Conservation (phyloP, 495 filamentous ascomycete species). For the Annulohypoxylon stygium region DNA sequence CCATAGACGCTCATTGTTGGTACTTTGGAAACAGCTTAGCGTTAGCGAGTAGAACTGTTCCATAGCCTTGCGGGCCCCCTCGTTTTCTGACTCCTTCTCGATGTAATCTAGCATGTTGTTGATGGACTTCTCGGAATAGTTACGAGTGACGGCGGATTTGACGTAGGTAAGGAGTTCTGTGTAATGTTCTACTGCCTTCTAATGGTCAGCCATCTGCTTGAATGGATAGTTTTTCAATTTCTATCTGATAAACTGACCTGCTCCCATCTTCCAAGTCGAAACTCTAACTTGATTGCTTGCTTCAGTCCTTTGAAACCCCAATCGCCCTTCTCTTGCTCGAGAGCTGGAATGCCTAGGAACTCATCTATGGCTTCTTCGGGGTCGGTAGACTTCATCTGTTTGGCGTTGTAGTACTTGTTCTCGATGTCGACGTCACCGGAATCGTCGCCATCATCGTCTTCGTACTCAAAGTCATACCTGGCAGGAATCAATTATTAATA, state of each 20-base stretch:
- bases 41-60: conserved; percentile 96
- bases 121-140: conserved; percentile 99
- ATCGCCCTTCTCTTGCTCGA: conserved; percentile 91
- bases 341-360: conserved; percentile 84
- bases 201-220: conserved; percentile 11
- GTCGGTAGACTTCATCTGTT: conserved; percentile 89
- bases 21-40: conserved; percentile 92
- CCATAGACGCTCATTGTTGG: conserved; percentile 98
- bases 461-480: conserved; percentile 97
- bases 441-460: conserved; percentile 88
- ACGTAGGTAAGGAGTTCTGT: conserved; percentile 96
- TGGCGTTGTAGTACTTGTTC: conserved; percentile 99
- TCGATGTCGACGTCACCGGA: conserved; percentile 92
- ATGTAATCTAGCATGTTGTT: conserved; percentile 99
- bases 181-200: conserved; percentile 94
- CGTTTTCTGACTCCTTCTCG: conserved; percentile 89
- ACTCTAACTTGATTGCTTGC: conserved; percentile 97
- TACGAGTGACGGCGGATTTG: conserved; percentile 95
- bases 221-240: conserved; percentile 1
- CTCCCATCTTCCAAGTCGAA: conserved; percentile 85
- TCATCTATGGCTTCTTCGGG: conserved; percentile 92
- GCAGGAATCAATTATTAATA: conserved; percentile 27
- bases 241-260: conserved; percentile 67
- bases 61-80: conserved; percentile 85
- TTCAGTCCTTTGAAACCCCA: conserved; percentile 99